Percentiles rank a stretch among this genome's conserved stretches.
Evolutionary conservation across 257 asterid genomes (phyloP).

Genomic region (Solanum etuberosum): DNA sequence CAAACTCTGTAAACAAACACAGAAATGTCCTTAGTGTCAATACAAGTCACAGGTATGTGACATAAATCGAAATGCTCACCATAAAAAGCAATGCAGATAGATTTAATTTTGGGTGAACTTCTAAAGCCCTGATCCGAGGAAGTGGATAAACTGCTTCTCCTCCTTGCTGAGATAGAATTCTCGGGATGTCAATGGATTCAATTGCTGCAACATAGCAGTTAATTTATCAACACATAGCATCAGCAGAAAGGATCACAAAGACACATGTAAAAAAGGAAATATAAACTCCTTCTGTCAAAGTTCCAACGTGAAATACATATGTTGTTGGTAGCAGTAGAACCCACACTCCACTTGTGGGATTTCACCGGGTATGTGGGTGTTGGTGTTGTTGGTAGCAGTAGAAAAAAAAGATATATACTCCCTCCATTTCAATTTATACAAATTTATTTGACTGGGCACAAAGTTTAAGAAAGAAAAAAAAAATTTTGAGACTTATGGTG

Average conservation of each 20-base stretch:
- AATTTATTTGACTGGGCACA: neutral
- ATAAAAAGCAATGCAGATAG: conserved; percentile 79
- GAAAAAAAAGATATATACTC: neutral
- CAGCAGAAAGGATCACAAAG: neutral
- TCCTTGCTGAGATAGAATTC: conserved; percentile 97
- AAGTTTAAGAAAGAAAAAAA: neutral
- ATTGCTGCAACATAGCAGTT: conserved; percentile 45
- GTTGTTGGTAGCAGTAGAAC: neutral
- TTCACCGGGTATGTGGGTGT: neutral
- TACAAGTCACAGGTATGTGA: neutral
- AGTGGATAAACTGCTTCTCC: conserved; percentile 98
- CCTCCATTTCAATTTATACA: neutral
- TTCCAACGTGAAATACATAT: neutral
- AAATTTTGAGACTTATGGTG: neutral
- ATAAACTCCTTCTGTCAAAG: neutral
- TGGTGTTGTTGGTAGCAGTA: neutral
- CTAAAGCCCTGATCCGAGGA: conserved; percentile 82
- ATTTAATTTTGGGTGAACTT: conserved; percentile 87
- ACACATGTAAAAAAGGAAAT: neutral
- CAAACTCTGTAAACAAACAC: conserved; percentile 51
- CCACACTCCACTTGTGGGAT: neutral
- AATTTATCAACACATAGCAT: neutral
- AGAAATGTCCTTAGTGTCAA: neutral
- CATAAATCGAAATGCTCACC: conserved; percentile 34
- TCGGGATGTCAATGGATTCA: conserved; percentile 90